Conservation (phyloP, 2,329 filamentous ascomycete genomes). For the Dendrostoma leiphaemia region DNA sequence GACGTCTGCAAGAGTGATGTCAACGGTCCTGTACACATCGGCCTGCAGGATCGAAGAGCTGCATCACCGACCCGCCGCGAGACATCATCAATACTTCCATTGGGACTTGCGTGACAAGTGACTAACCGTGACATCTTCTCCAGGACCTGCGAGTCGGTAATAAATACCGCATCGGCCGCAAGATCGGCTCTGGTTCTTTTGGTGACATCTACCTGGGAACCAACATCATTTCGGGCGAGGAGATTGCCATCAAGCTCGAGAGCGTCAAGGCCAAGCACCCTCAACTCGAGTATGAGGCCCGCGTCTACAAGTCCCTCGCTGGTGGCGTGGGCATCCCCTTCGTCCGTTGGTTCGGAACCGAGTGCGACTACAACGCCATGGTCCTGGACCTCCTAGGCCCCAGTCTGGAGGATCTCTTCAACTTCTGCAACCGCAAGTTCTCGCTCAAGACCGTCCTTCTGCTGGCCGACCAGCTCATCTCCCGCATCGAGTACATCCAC, state of each 20-base stretch:
- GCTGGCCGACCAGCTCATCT: slow-evolving; percentile 96
- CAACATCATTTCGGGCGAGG: slow-evolving; percentile 99
- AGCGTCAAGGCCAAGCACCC: slow-evolving; percentile 99
- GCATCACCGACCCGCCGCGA: no score
- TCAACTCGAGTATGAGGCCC: slow-evolving; percentile 97
- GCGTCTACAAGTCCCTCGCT: slow-evolving; percentile 86
- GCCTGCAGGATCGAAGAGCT: no score
- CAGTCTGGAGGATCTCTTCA: slow-evolving; percentile 96
- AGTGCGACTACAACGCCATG: slow-evolving; percentile 99
- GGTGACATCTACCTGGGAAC: slow-evolving; percentile 99
- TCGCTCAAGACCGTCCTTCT: slow-evolving; percentile 97
- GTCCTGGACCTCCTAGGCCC: slow-evolving; percentile 95
- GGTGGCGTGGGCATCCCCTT: slow-evolving; percentile 98
- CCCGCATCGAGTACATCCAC: slow-evolving; percentile 98
- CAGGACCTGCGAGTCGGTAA: slow-evolving; percentile 99
- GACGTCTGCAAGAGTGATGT: neutral
- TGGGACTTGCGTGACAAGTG: no score
- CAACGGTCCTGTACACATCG: no score
- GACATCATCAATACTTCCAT: no score
- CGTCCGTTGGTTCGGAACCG: slow-evolving; percentile 98
- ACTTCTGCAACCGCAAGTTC: slow-evolving; percentile 99
- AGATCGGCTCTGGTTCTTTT: slow-evolving; percentile 97
- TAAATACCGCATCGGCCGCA: slow-evolving; percentile 98
- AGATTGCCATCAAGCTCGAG: slow-evolving; percentile 99
- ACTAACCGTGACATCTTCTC: neutral